These are phyloP conservation scores for Aspergillus sergii DNA, from an alignment of 2,329 filamentous ascomycete genomes.

Conservation along the genomic window DNA sequence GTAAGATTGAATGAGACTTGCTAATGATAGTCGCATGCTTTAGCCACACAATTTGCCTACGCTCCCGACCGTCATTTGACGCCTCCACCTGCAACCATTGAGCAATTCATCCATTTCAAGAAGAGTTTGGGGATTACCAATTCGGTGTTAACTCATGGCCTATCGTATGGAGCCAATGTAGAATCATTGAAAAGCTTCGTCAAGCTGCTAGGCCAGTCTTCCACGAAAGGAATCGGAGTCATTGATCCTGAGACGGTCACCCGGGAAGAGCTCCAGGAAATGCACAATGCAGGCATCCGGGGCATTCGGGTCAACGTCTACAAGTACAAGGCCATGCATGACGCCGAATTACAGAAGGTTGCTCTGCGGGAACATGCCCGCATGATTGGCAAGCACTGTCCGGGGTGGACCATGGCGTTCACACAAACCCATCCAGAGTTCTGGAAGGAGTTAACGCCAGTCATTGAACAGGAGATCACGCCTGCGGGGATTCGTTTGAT, in stretches of 20 bases:
- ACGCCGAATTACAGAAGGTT: conserved; percentile 37
- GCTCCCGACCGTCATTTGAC: conserved; percentile 30
- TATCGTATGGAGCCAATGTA: conserved; percentile 42
- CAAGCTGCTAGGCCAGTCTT: conserved; percentile 24
- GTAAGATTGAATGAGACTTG: background rate
- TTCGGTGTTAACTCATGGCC: conserved; percentile 40
- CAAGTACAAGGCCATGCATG: conserved; percentile 39
- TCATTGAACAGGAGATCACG: conserved; percentile 25
- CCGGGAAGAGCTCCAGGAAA: conserved; percentile 23
- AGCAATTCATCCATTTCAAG: conserved; percentile 29
- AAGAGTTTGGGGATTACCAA: conserved; percentile 32
- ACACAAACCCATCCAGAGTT: conserved; percentile 36
- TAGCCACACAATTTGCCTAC: conserved; percentile 27
- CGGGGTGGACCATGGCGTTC: conserved; percentile 35
- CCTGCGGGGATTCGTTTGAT: conserved; percentile 29
- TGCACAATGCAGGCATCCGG: conserved; percentile 33
- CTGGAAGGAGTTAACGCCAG: conserved; percentile 26
- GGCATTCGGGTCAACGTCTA: conserved; percentile 43
- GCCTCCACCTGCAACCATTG: conserved; percentile 30
- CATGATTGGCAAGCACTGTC: conserved; percentile 21
- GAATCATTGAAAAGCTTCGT: conserved; percentile 37
- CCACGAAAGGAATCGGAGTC: conserved; percentile 34
- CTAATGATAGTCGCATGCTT: background rate
- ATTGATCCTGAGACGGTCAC: conserved; percentile 32
- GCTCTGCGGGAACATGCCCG: conserved; percentile 32